Evolutionary conservation across 441 rosid genomes (phyloP), one percentile per base, ranked within the genome.

Genomic region (Melastoma candidum): DNA sequence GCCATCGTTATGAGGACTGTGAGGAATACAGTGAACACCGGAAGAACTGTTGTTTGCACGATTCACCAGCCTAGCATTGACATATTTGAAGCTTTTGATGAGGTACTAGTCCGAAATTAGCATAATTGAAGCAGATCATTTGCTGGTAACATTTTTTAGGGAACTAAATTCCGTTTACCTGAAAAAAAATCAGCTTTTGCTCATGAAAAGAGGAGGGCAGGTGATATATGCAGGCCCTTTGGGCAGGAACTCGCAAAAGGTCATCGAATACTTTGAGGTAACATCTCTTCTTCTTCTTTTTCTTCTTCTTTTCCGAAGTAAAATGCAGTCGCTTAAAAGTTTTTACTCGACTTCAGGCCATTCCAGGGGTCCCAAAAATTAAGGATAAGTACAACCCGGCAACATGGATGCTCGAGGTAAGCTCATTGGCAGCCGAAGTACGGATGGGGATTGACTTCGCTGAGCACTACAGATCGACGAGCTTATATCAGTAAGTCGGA

Each of bases 171-270:
- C 22, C 8, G 8, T 32, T 32, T 32, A 32, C 41, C 6, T 32
- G 41, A 8, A 32, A 32, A 17, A 17, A 32, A 32, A 41, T 55
- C 60, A 62, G 62, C 67, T 84, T 51, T 70, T 84, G 3, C 66
- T 84, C 41, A 68, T 84, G 93, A 84, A 84, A 60, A 77, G 93
- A 76, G 93, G 93, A 56, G 93, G 93, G 56, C 86, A 84, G 59
- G 82, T 76, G 53, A 84, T 84, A 46, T 84, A 79, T 26, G 74
- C 75, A 0, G 93, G 93, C 46, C 93, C 81, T 6, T 61, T 84
- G 51, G 93, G 93, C 3, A 67, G 25, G 12, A 71, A 79, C 65
- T 84, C 93, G 24, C 72, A 74, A 55, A 84, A 84, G 74, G 76
- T 84, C 56, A 57, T 84, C 9, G 83, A 84, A 63, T 84, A 81